These are phyloP conservation scores for Pleurotus tuoliensis DNA, from an alignment of 768 basidiomycete genomes.

Conservation along the genomic window DNA sequence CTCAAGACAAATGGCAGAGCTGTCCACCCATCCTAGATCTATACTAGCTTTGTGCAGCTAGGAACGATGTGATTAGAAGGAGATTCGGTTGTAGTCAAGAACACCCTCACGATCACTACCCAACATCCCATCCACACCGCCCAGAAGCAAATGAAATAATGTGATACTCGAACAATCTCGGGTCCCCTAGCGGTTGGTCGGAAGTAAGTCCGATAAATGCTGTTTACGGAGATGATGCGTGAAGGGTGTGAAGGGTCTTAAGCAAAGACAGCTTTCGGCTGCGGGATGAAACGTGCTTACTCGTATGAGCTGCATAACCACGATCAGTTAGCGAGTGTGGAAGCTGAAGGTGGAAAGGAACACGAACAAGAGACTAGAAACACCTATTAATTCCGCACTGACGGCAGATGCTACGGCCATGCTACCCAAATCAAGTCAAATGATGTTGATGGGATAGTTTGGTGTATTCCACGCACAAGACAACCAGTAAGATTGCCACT, in stretches of 20 bases:
- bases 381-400: conserved; percentile 43
- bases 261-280: background rate
- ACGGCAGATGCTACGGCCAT: conserved; percentile 47
- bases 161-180: conserved; percentile 36
- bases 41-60: conserved; percentile 42
- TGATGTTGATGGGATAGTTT: background rate
- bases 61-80: background rate
- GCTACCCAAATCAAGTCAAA: conserved; percentile 11
- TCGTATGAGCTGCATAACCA: conserved; percentile 36
- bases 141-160: conserved; percentile 38
- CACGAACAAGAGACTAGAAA: conserved; percentile 38
- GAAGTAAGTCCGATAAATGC: conserved; percentile 36
- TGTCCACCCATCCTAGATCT: conserved; percentile 42
- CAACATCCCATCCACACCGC: conserved; percentile 41
- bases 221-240: conserved; percentile 6
- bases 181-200: conserved; percentile 30
- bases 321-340: background rate
- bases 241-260: background rate
- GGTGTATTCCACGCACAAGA: conserved; percentile 25
- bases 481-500: conserved; percentile 38
- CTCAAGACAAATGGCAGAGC: background rate
- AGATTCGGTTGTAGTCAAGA: background rate
- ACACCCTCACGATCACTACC: conserved; percentile 28
- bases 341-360: background rate
- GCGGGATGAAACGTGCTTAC: conserved; percentile 22